A percentile compares a stretch with the other conserved stretches of the same genome.
phyloP scores from a whole-genome alignment of 2,329 filamentous ascomycete species.

The Trichoderma gracile region DNA sequence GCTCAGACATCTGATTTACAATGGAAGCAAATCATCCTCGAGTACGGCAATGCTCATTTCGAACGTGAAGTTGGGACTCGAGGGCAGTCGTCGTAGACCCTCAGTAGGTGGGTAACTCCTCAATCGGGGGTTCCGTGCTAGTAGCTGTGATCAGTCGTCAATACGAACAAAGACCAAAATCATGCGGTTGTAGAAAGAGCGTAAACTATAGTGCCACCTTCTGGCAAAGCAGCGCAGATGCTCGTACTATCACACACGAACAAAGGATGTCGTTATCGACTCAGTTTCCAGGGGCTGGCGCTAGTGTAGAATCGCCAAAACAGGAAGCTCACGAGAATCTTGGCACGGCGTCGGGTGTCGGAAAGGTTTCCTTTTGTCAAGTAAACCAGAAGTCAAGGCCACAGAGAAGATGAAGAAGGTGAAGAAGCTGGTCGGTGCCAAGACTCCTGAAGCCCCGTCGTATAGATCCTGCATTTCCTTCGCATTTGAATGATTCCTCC shows the following conservation, averaged over 20 bases:
- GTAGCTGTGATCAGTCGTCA: background rate
- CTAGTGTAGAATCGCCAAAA: background rate
- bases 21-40: too few species aligned
- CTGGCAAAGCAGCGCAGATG: background rate
- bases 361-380: background rate
- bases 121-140: too few species aligned
- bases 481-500: slow-evolving; percentile 17
- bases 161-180: background rate
- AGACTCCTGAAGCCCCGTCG: background rate
- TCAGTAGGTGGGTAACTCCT: background rate
- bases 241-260: background rate
- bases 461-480: background rate
- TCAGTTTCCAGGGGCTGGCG: slow-evolving; percentile 2
- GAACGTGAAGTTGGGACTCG: background rate
- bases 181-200: background rate
- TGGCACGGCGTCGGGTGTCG: slow-evolving; percentile 11
- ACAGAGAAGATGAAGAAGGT: background rate
- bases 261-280: background rate
- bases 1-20: too few species aligned
- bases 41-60: background rate
- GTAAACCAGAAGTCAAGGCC: background rate
- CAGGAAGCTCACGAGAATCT: slow-evolving; percentile 17
- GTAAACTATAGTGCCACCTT: background rate
- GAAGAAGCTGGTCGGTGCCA: background rate
- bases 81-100: background rate